phyloP scores from a whole-genome alignment of 805 yeast species.

The Myxozyma geophila region DNA sequence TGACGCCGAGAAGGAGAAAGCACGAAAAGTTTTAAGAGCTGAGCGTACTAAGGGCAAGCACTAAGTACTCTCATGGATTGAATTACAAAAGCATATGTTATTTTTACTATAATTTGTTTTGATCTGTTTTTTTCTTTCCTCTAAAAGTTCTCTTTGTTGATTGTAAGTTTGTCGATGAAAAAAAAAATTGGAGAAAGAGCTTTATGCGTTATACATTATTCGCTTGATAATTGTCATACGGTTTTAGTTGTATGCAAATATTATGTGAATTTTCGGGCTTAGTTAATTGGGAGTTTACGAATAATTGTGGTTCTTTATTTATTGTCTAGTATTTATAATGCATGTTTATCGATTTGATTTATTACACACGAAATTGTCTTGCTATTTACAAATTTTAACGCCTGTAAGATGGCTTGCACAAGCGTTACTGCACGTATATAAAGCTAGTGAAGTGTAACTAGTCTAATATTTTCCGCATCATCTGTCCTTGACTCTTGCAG shows the following conservation, averaged over 20 bases:
- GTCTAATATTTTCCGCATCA: background rate
- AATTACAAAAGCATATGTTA: background rate
- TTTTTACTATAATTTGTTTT: background rate
- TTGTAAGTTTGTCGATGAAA: background rate
- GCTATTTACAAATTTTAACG: background rate
- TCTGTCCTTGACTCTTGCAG: background rate
- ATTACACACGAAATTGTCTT: background rate
- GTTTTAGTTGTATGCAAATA: background rate
- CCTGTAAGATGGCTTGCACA: too few species aligned
- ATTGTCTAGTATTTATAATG: background rate
- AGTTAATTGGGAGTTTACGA: slow-evolving; percentile 8
- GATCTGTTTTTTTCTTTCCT: background rate
- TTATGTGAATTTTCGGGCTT: slow-evolving; percentile 10
- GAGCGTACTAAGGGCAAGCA: slow-evolving; percentile 32
- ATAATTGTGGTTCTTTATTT: slow-evolving; percentile 3
- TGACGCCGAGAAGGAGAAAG: slow-evolving; percentile 79
- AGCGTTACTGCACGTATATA: too few species aligned
- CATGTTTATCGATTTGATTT: background rate
- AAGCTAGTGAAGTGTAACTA: background rate
- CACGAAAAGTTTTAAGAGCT: slow-evolving; percentile 41
- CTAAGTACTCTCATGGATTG: background rate
- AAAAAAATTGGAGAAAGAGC: background rate
- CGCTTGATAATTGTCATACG: background rate
- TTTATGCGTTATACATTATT: background rate
- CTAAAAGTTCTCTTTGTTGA: background rate